Evolutionary conservation across 257 asterid species (phyloP), one percentile per base, ranked within the genome.

Genomic region (Leptodermis oblonga): DNA sequence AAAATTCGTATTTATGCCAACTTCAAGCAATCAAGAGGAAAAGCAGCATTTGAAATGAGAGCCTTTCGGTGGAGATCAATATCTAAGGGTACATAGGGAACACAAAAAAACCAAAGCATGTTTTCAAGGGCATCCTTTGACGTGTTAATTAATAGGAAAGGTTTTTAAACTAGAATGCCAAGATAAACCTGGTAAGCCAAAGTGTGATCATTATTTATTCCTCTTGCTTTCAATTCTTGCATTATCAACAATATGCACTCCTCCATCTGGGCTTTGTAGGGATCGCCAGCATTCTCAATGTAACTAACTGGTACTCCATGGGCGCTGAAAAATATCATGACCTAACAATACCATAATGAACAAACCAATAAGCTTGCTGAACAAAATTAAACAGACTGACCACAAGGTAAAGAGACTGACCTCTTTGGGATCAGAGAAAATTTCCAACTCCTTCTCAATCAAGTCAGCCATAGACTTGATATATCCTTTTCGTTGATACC

Each of bases 281-380:
- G 99, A 76, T 93, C 99, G 11, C 99, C 99, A 3, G 96, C 97
- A 67, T 87, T 54, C 86, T 90, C 96, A 61, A 93, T 90, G 53
- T 93, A 93, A 74, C 99, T 90, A 18, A 90, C 91, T 4, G 99
- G 96, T 71, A 90, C 99, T 43, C 99, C 97, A 66, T 90, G 99
- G 56, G 99, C 97, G 37, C 99, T 93, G 78, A 93, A 93, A 87
- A 93, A 93, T 71, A 90, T 77, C 92, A 88, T 86, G 37, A 89
- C 88, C 99, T 90, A 54, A 69, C 56, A 67, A 62, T 49, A 9
- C 42, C 73, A 65, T 26, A 62, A 53, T 13, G 48, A 72, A 69
- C 25, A 75, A 75, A 36, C 30, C 23, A 64, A 52, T 72, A 45
- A 55, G 64, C 26, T 51, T 42, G 34, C 69, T 13, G 26, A 72